Evolutionary conservation across 306 rosid genomes (phyloP), one percentile per base, ranked within the genome.

Genomic region (Vicia villosa): DNA sequence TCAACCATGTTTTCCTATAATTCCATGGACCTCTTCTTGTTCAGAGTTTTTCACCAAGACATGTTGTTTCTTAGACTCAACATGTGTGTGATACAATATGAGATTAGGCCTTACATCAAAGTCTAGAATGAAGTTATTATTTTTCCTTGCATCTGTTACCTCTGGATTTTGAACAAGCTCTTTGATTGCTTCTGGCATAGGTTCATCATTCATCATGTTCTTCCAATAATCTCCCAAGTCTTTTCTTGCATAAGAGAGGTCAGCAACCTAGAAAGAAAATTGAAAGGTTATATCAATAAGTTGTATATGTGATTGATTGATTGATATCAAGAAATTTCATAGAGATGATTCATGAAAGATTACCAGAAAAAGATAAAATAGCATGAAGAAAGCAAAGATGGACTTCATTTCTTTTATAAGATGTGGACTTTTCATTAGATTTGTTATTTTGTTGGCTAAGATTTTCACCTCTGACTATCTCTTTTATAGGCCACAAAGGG

Each of bases 111-210:
- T 79, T 46, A 63, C 17, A 37, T 88, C 88, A 55, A 88, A 85
- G 36, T 83, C 81, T 50, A 71, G 36, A 47, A 62, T 79, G 51
- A 88, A 85, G 28, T 32, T 60, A 58, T 77, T 68, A 58, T 77
- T 66, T 14, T 68, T 79, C 37, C 3, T 40, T 3, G 74, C 30
- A 14, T 74, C 80, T 46, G 70, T 55, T 37, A 22, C 68, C 69
- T 42, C 30, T 37, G 54, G 66, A 63, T 72, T 83, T 50, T 73
- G 72, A 49, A 66, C 73, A 58, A 86, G 82, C 24, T 54, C 83
- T 77, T 49, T 77, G 64, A 89, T 84, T 81, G 87, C 81, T 58
- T 84, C 85, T 36, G 96, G 96, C 68, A 89, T 81, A n/a, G 90
- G 79, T 65, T 86, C 88, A 16, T 71, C 85, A 69, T 83, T 82